A percentile compares a stretch with the other conserved stretches of the same genome.
Evolutionary conservation across 2,329 filamentous ascomycete genomes (phyloP).

Genomic region (Thelonectria olida): DNA sequence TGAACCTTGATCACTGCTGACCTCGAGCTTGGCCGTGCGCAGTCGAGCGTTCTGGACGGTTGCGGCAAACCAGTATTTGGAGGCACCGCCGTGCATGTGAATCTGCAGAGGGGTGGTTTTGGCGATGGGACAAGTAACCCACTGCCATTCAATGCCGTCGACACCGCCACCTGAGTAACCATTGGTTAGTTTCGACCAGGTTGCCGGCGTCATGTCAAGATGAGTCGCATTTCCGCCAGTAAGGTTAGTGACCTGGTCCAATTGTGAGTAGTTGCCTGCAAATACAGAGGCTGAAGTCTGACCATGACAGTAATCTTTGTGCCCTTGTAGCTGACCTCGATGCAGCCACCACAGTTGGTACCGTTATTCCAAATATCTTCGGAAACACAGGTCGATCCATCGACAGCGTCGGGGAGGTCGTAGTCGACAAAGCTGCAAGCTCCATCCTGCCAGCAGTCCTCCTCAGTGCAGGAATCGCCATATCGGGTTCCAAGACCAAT

Average conservation of each 20-base stretch:
- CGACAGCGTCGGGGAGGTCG: not conserved
- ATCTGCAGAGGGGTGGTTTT: not conserved
- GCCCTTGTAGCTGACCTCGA: not conserved
- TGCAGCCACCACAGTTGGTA: conserved; percentile 2
- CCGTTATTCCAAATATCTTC: conserved; percentile 7
- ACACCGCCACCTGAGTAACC: not conserved
- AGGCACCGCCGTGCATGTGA: conserved; percentile 3
- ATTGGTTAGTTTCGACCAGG: conserved; percentile 3
- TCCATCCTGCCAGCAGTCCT: conserved; percentile 5
- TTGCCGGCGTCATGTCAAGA: not conserved
- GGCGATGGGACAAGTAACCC: not conserved
- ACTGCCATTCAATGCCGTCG: conserved; percentile 4
- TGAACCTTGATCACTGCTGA: not conserved
- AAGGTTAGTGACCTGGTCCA: not conserved
- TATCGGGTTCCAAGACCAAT: not conserved
- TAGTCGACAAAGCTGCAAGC: not conserved
- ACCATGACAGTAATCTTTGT: not conserved
- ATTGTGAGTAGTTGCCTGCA: not conserved
- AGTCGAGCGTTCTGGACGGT: not conserved
- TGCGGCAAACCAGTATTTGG: conserved; percentile 3
- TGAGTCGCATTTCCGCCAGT: conserved; percentile 4
- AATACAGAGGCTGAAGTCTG: not conserved
- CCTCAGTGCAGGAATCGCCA: not conserved
- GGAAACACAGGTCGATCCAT: not conserved
- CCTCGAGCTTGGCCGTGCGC: not conserved